Conservation (phyloP, 2,329 filamentous ascomycete species). For the Thyridium curvatum region DNA sequence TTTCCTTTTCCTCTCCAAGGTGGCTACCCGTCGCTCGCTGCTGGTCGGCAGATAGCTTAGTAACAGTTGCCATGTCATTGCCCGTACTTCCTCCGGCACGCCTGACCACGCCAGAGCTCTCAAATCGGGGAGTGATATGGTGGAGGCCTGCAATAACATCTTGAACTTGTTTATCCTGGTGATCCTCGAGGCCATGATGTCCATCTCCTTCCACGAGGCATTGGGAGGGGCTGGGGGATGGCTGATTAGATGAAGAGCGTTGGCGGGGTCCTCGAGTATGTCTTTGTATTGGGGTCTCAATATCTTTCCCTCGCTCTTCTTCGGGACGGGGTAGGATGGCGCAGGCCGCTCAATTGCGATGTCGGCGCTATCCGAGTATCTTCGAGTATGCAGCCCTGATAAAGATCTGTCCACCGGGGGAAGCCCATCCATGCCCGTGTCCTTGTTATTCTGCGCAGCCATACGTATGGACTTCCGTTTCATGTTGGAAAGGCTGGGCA, state of each 20-base stretch:
- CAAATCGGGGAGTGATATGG: constrained; percentile 78
- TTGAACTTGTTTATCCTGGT: constrained; percentile 99
- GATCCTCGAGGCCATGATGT: constrained; percentile 80
- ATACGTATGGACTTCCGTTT: constrained; percentile 60
- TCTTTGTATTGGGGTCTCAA: constrained; percentile 96
- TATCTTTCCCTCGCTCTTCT: constrained; percentile 91
- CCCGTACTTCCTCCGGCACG: constrained; percentile 87
- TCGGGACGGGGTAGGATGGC: constrained; percentile 78
- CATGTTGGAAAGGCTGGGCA: constrained; percentile 90
- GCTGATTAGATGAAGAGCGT: constrained; percentile 88
- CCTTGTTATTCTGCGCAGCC: constrained; percentile 29
- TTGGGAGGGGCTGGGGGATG: constrained; percentile 70
- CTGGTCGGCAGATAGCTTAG: constrained; percentile 96
- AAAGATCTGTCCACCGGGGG: constrained; percentile 28
- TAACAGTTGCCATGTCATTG: constrained; percentile 98
- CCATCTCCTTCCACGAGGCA: constrained; percentile 75
- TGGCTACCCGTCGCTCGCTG: constrained; percentile 83
- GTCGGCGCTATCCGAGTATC: constrained; percentile 80
- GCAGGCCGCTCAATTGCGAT: constrained; percentile 86
- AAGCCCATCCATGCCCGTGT: constrained; percentile 8
- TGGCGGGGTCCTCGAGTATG: constrained; percentile 82
- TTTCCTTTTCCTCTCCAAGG: constrained; percentile 88
- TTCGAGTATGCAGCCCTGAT: constrained; percentile 36
- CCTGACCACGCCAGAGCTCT: constrained; percentile 89
- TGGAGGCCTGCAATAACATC: constrained; percentile 84